Evolutionary conservation across 345 rosid species (phyloP), one percentile per base, ranked within the genome.

Genomic region (Dipteronia sinensis): DNA sequence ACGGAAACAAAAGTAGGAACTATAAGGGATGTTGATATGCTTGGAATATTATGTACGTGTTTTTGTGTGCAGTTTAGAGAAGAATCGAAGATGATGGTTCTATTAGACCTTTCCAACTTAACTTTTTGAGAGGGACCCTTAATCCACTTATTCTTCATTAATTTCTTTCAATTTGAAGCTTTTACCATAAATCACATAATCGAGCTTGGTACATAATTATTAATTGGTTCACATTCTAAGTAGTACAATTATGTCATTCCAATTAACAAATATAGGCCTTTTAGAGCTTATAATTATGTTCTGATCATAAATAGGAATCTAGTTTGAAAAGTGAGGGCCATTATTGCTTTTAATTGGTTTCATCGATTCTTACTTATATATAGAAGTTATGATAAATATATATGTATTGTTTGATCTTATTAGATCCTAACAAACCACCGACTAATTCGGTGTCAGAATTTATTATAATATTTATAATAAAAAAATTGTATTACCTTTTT

Each of bases 201-300:
- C 38, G 4, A 34, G 38, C 38, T 34, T 34, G 38, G 38, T 34
- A 34, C 38, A 34, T 34, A 34, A 34, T 34, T 34, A 34, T 34
- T 63, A 69, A 76, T 67, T 66, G 77, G 79, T n/a, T 75, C 74
- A 67, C 25, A 46, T 49, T 22, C 25, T 76, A 7, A 29, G 2
- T 4, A 11, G 55, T 56, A 69, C 65, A 22, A 15, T 70, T 79
- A 77, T 65, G 55, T 55, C 51, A 27, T 23, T 72, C 56, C 71
- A 40, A 47, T 61, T 66, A 20, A 61, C 27, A 11, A 20, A 46
- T n/a, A 38, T 17, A 38, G 25, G 47, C 59, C 66, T 76, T 81
- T 83, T 59, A 27, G 73, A 67, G 25, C 44, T 64, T 47, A 79
- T 83, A 73, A 87, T 82, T 76, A 74, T 76, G 79, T 34, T 69